Base-by-base conservation (phyloP, 2,329 filamentous ascomycete species). In the Alternaria arbusti region DNA sequence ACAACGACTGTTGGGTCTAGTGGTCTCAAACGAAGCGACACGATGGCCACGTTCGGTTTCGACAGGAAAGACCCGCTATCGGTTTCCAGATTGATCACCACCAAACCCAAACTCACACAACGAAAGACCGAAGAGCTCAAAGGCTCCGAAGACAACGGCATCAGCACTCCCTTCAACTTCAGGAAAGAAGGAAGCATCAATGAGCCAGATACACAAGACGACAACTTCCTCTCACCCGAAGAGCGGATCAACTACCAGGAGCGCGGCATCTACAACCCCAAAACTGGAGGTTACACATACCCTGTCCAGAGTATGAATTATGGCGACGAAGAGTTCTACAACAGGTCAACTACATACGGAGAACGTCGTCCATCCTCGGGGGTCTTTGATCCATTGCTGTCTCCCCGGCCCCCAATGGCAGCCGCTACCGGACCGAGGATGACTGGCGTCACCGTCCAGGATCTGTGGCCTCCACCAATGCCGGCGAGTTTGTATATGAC, bases 161-260 rank as follows among this genome's bases (percentile, higher is more conserved):
- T 74, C 30, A 66, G 73, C 22, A 66, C 68, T 10, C 74, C 73
- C 0, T 67, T 59, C 52, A 67, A 75, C n/a, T 63, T 70, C 3
- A 63, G 69, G 9, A 73, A 70, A 52, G 60, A 72, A 49, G 73
- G 72, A 9, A 68, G 57, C 25, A 50, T 44, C 8, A n/a, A 15
- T 3, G 52, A 45, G 10, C 26, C 20, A 6, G 45, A 40, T 4
- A 7, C 20, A 43, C 22, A 30, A 20, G 32, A 28, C 22, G 45
- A 47, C 22, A 10, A 50, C 3, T 55, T 63, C 17, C 20, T 56
- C 3, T 60, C 57, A 3, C 44, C 36, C 3, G 50, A 55, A 20
- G 57, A 60, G 40, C 44, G 57, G 17, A 43, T 57, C 36, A 57
- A 69, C 23, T 69, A 69, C 30, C 55, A 58, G 3, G 64, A 63